phyloP scores from a whole-genome alignment of 2,329 filamentous ascomycete genomes.

The Colletotrichum noveboracense region DNA sequence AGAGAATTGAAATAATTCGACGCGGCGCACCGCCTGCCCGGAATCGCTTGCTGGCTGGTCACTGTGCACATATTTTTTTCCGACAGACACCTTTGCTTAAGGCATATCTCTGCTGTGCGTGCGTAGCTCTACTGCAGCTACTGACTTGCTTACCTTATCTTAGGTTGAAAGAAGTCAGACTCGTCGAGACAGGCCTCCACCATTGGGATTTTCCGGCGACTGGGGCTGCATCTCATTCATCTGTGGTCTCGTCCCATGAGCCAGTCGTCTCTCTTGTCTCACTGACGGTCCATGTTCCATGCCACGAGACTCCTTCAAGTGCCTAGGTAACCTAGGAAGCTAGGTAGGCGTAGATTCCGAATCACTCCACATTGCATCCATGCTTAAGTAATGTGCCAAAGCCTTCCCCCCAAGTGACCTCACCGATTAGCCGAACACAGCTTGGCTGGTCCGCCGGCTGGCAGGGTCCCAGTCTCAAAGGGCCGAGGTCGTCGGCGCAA shows the following conservation, averaged over 20 bases:
- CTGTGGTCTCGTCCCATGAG: neutral
- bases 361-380: neutral
- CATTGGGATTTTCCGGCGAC: neutral
- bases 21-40: neutral
- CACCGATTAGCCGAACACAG: constrained; percentile 12
- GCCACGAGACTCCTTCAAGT: neutral
- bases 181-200: neutral
- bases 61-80: neutral
- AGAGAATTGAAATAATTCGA: neutral
- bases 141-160: neutral
- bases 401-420: neutral
- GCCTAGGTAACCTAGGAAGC: neutral
- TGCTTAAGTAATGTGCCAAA: neutral
- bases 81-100: neutral
- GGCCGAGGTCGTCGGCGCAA: constrained; percentile 6
- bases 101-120: neutral
- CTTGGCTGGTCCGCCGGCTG: neutral
- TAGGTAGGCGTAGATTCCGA: neutral
- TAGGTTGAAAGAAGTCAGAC: neutral
- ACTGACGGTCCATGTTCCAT: neutral
- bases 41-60: neutral
- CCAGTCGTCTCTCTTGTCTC: neutral
- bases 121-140: neutral
- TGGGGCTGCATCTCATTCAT: neutral
- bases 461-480: neutral